A percentile compares a stretch with the other conserved stretches of the same genome.
Conservation (phyloP, 2,329 filamentous ascomycete species). For the Allantophomopsis lycopodina region DNA sequence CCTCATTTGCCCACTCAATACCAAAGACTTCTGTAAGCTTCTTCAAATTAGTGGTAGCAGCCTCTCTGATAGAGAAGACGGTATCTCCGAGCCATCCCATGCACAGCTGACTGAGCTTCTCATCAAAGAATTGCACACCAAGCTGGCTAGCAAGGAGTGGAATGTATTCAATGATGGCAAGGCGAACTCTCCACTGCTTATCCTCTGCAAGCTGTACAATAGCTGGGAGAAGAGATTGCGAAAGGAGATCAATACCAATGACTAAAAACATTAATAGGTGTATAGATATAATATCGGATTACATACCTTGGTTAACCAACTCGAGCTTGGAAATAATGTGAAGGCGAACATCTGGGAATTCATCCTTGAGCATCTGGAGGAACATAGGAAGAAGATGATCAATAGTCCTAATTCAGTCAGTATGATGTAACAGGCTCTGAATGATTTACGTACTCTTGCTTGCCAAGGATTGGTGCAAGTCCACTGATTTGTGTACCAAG, state of each 20-base stretch:
- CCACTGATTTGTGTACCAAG: slow-evolving; percentile 96
- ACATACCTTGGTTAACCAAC: slow-evolving; percentile 82
- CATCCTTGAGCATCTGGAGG: slow-evolving; percentile 97
- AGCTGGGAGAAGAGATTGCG: slow-evolving; percentile 88
- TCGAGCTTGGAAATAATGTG: slow-evolving; percentile 99
- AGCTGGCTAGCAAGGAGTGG: slow-evolving; percentile 90
- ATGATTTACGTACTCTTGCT: slow-evolving; percentile 67
- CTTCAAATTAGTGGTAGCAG: slow-evolving; percentile 92
- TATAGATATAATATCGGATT: neutral
- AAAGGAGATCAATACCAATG: slow-evolving; percentile 93
- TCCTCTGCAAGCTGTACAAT: slow-evolving; percentile 97
- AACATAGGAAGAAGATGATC: slow-evolving; percentile 97
- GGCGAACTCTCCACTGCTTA: slow-evolving; percentile 96
- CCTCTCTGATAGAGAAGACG: slow-evolving; percentile 96
- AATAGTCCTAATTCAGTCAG: slow-evolving; percentile 54
- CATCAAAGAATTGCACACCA: slow-evolving; percentile 95
- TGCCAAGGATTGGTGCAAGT: slow-evolving; percentile 89
- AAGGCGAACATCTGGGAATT: slow-evolving; percentile 93
- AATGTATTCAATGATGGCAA: slow-evolving; percentile 99
- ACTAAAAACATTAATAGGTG: slow-evolving; percentile 36
- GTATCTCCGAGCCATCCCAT: slow-evolving; percentile 99
- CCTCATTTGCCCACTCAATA: slow-evolving; percentile 91
- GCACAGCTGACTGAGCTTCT: slow-evolving; percentile 88
- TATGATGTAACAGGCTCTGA: slow-evolving; percentile 6
- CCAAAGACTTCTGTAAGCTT: slow-evolving; percentile 98